Conservation (phyloP, 768 basidiomycete genomes). For the Tephrocybe sp. region DNA sequence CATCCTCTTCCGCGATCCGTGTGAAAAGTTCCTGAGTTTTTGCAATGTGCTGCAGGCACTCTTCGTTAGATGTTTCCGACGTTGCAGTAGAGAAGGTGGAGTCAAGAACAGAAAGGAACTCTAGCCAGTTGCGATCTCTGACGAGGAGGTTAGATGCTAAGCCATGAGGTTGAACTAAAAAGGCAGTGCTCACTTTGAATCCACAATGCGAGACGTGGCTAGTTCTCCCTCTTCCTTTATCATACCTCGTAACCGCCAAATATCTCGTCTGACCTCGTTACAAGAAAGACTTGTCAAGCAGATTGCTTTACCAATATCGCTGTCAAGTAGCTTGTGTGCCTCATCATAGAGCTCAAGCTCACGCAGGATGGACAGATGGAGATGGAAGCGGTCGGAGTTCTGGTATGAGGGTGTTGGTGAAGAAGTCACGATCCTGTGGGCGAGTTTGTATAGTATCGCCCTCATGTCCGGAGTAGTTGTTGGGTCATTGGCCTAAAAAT, state of each 20-base stretch:
- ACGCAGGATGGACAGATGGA: constrained; percentile 69
- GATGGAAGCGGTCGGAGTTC: constrained; percentile 72
- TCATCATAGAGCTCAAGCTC: constrained; percentile 70
- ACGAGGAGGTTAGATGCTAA: constrained; percentile 4
- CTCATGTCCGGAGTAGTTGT: constrained; percentile 62
- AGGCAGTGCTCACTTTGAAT: constrained; percentile 50
- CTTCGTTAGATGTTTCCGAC: constrained; percentile 25
- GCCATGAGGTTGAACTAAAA: neutral
- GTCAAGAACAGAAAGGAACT: constrained; percentile 74
- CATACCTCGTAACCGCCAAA: constrained; percentile 58
- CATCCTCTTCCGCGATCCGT: constrained; percentile 61
- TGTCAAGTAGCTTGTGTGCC: constrained; percentile 64
- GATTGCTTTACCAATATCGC: constrained; percentile 63
- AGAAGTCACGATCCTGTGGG: constrained; percentile 68
- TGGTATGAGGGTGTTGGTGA: constrained; percentile 61
- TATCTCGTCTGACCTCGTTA: constrained; percentile 71
- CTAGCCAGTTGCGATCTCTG: constrained; percentile 85
- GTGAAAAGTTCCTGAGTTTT: constrained; percentile 51
- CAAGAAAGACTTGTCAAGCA: constrained; percentile 71
- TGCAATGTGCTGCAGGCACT: constrained; percentile 35
- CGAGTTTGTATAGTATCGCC: constrained; percentile 69
- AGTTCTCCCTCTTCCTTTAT: constrained; percentile 58
- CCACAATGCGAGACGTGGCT: constrained; percentile 56
- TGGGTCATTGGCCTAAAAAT: constrained; percentile 66
- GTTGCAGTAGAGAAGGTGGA: constrained; percentile 48